Conservation (phyloP, 106 monocot genomes). For the Triglochin maritima region DNA sequence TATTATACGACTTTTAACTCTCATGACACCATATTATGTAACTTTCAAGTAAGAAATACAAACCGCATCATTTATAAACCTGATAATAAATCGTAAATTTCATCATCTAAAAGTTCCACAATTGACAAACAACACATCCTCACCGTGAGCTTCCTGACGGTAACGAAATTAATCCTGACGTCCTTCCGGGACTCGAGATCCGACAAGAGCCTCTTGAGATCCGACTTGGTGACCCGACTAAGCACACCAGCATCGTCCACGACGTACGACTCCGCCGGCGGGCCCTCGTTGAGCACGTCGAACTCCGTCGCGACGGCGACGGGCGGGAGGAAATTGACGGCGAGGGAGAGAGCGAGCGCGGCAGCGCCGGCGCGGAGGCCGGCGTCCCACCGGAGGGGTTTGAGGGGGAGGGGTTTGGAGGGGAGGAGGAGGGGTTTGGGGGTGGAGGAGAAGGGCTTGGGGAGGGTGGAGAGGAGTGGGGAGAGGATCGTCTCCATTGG, state of each 20-base stretch:
- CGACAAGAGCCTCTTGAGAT: conserved; percentile 58
- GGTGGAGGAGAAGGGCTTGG: conserved; percentile 1
- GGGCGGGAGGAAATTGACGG: conserved; percentile 53
- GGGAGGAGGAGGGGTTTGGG: conserved; percentile 55
- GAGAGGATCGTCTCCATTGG: background rate
- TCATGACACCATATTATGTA: no score
- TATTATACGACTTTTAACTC: no score
- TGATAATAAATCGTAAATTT: no score
- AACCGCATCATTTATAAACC: no score
- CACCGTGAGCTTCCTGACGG: conserved; percentile 92
- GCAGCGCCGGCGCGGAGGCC: conserved; percentile 58
- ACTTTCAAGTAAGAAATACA: no score
- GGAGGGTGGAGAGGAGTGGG: conserved; percentile 5
- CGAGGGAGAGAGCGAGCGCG: conserved; percentile 60
- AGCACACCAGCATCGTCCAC: conserved; percentile 90
- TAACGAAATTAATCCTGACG: conserved; percentile 72
- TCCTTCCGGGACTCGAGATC: conserved; percentile 87
- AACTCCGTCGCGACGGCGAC: conserved; percentile 78
- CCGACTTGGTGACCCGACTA: conserved; percentile 82
- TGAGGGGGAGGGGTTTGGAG: conserved; percentile 18
- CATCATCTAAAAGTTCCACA: no score
- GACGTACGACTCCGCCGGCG: conserved; percentile 64
- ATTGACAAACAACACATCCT: background rate
- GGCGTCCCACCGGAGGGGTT: conserved; percentile 6
- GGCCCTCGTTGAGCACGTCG: conserved; percentile 69